Percentiles rank a stretch among this genome's conserved stretches.
phyloP scores from a whole-genome alignment of 1,139 yeast species.

The Taphrina betulina region DNA sequence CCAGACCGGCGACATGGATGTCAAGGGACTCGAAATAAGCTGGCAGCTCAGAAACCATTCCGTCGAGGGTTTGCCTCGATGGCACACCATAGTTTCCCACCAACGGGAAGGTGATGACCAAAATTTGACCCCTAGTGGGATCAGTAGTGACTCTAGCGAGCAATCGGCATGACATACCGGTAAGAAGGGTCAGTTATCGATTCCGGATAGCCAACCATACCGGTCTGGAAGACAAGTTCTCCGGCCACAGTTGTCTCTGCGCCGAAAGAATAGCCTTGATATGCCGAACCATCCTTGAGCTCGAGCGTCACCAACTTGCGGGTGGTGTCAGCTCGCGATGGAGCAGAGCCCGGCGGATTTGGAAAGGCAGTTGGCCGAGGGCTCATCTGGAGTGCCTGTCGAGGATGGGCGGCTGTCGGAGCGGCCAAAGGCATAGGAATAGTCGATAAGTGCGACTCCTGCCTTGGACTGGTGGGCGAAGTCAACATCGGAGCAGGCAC shows the following conservation, averaged over 20 bases:
- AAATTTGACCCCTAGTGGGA: slow-evolving; percentile 72
- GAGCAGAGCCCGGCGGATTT: slow-evolving; percentile 24
- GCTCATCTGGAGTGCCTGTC: slow-evolving; percentile 1
- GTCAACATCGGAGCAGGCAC: slow-evolving; percentile 11
- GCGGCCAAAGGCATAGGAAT: slow-evolving; percentile 10
- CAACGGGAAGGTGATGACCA: slow-evolving; percentile 93
- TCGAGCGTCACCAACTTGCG: slow-evolving; percentile 51
- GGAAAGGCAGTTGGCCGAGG: slow-evolving; percentile 11
- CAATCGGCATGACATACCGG: slow-evolving; percentile 46
- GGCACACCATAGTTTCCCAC: slow-evolving; percentile 99
- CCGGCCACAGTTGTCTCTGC: slow-evolving; percentile 88
- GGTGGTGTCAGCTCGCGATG: slow-evolving; percentile 14
- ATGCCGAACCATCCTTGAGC: slow-evolving; percentile 81
- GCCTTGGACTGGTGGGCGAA: slow-evolving; percentile 27
- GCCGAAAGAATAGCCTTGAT: slow-evolving; percentile 98
- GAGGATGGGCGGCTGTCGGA: slow-evolving; percentile 12
- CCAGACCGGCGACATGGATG: slow-evolving; percentile 95
- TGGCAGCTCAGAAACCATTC: slow-evolving; percentile 72
- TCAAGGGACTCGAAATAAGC: slow-evolving; percentile 86
- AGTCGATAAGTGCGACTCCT: slow-evolving; percentile 1
- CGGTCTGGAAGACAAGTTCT: slow-evolving; percentile 98
- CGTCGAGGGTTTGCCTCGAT: slow-evolving; percentile 74
- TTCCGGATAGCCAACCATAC: slow-evolving; percentile 98
- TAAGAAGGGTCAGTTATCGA: slow-evolving; percentile 98
- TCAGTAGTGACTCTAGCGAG: neutral